A percentile compares a stretch with the other conserved stretches of the same genome.
Conservation (phyloP, 1,139 yeast species). For the Scheffersomyces titani region DNA sequence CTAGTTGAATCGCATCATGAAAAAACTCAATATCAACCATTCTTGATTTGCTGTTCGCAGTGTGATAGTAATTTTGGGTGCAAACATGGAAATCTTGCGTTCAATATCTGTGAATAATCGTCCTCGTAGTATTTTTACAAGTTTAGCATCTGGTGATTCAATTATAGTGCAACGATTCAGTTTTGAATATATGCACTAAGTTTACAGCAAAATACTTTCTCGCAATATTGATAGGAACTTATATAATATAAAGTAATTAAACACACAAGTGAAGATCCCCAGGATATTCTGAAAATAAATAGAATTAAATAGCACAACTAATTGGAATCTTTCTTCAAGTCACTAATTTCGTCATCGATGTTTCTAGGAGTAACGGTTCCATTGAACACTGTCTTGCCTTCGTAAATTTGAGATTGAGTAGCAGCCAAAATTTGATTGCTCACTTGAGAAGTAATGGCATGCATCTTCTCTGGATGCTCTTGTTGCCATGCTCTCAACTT, state of each 20-base stretch:
- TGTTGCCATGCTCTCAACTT: conserved; percentile 76
- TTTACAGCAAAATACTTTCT: neutral
- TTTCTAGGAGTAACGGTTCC: conserved; percentile 22
- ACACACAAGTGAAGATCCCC: neutral
- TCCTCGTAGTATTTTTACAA: no score
- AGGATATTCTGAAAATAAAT: neutral
- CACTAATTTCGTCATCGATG: conserved; percentile 24
- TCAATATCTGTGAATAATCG: neutral
- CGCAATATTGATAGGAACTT: neutral
- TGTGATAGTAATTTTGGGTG: neutral
- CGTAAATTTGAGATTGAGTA: conserved; percentile 24
- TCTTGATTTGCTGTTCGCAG: neutral
- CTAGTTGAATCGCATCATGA: neutral
- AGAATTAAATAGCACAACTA: neutral
- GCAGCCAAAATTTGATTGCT: conserved; percentile 33
- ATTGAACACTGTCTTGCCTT: conserved; percentile 27
- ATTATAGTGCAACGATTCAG: neutral
- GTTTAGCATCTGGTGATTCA: no score
- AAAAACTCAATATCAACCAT: neutral
- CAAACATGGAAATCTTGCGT: neutral
- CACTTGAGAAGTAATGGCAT: conserved; percentile 65
- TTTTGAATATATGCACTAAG: no score
- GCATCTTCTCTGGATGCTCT: conserved; percentile 66
- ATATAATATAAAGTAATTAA: neutral
- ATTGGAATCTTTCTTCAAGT: conserved; percentile 9